Evolutionary conservation across 1,284 basidiomycete genomes (phyloP).

Genomic region (Ustilago cynodontis): DNA sequence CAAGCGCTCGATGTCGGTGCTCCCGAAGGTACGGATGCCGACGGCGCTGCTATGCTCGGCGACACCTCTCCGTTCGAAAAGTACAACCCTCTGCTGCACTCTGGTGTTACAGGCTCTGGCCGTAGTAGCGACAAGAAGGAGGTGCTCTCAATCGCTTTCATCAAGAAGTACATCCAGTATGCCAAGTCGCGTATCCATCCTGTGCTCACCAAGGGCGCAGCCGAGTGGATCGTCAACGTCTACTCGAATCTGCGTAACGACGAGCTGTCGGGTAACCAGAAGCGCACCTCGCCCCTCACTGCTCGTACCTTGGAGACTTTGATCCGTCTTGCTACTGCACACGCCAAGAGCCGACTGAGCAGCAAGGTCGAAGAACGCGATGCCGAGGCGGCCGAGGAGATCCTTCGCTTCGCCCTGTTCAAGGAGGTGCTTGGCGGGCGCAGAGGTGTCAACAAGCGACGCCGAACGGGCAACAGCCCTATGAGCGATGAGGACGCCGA

Average conservation of each 20-base stretch:
- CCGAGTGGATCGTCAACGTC: slow-evolving; percentile 92
- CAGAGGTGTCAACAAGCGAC: slow-evolving; percentile 73
- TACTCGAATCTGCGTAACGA: slow-evolving; percentile 94
- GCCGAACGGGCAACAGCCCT: slow-evolving; percentile 54
- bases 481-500: slow-evolving; percentile 49
- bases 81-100: slow-evolving; percentile 93
- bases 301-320: slow-evolving; percentile 98
- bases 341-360: slow-evolving; percentile 94
- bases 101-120: slow-evolving; percentile 76
- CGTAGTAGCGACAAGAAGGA: slow-evolving; percentile 74
- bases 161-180: slow-evolving; percentile 99
- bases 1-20: slow-evolving; percentile 68
- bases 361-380: slow-evolving; percentile 85
- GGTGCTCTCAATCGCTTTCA: slow-evolving; percentile 90
- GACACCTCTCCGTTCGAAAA: slow-evolving; percentile 78
- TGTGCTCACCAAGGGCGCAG: slow-evolving; percentile 88
- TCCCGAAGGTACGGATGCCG: slow-evolving; percentile 57
- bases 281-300: slow-evolving; percentile 96
- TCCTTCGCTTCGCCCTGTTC: slow-evolving; percentile 96
- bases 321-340: slow-evolving; percentile 96
- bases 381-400: slow-evolving; percentile 90
- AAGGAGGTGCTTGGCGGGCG: slow-evolving; percentile 87
- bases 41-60: slow-evolving; percentile 54
- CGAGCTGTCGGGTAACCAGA: slow-evolving; percentile 88
- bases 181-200: slow-evolving; percentile 83